Percentiles rank a stretch among this genome's conserved stretches.
Conservation (phyloP, 73 alveolate genomes). For the Blepharisma japonicum region DNA sequence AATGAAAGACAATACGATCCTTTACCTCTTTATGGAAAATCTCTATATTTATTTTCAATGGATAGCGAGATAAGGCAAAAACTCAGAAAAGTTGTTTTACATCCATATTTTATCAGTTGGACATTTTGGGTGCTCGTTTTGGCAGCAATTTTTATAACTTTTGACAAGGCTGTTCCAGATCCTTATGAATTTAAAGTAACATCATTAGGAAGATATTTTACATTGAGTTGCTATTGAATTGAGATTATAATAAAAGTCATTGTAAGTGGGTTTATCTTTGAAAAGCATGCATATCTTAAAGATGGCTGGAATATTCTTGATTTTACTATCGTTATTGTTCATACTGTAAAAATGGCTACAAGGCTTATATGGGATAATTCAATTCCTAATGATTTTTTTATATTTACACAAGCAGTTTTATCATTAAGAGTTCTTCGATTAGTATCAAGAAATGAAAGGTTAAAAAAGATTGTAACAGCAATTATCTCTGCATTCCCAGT, state of each 20-base stretch:
- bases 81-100: slow-evolving; percentile 27
- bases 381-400: not conserved
- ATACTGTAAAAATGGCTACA: slow-evolving; percentile 31
- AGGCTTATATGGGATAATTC: not conserved
- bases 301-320: slow-evolving; percentile 54
- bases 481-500: slow-evolving; percentile 56
- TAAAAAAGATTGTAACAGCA: slow-evolving; percentile 58
- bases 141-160: slow-evolving; percentile 40
- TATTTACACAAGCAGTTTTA: slow-evolving; percentile 59
- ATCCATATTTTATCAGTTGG: slow-evolving; percentile 46
- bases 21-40: not conserved
- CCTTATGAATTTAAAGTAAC: slow-evolving; percentile 31
- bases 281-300: slow-evolving; percentile 37
- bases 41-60: not conserved
- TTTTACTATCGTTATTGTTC: slow-evolving; percentile 38
- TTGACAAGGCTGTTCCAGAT: slow-evolving; percentile 43
- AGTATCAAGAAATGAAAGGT: slow-evolving; percentile 57
- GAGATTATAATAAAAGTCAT: slow-evolving; percentile 44
- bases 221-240: slow-evolving; percentile 33
- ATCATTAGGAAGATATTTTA: slow-evolving; percentile 16
- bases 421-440: slow-evolving; percentile 56
- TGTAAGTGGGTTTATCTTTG: slow-evolving; percentile 44
- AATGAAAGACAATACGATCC: not conserved
- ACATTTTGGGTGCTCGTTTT: slow-evolving; percentile 42
- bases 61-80: not conserved